These are phyloP conservation scores for Lichtheimia ramosa DNA, from an alignment of 371 early-diverging fungal genomes.

Conservation along the genomic window DNA sequence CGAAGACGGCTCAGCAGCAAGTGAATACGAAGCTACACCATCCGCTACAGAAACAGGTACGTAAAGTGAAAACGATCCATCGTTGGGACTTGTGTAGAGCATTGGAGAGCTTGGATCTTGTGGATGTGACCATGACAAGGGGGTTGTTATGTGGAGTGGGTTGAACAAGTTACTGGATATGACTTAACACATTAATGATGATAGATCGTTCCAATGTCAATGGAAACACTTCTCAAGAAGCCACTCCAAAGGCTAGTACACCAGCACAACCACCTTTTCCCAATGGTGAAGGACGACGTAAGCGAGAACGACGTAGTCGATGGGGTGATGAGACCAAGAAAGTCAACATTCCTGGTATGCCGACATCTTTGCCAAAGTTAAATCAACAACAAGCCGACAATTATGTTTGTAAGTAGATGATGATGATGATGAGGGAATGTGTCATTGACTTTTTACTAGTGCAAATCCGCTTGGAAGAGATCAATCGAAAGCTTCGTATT, in stretches of 20 bases:
- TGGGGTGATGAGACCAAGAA: slow-evolving; percentile 84
- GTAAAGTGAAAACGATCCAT: too few relatives aligned
- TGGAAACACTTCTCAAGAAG: too few relatives aligned
- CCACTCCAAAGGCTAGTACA: background rate
- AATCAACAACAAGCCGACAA: slow-evolving; percentile 79
- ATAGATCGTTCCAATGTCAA: too few relatives aligned
- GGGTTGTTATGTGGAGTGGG: too few relatives aligned
- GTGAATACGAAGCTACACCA: background rate
- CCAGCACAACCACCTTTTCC: background rate
- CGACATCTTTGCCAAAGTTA: slow-evolving; percentile 80
- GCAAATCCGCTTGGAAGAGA: slow-evolving; percentile 88
- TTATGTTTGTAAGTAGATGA: slow-evolving; percentile 77
- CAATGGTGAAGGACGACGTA: slow-evolving; percentile 6
- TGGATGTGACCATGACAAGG: too few relatives aligned
- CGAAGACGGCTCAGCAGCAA: slow-evolving; percentile 4
- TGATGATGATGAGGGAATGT: too few relatives aligned
- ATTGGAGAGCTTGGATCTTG: too few relatives aligned
- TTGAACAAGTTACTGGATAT: too few relatives aligned
- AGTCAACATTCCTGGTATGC: slow-evolving; percentile 76
- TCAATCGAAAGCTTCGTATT: slow-evolving; percentile 74
- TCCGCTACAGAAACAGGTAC: background rate
- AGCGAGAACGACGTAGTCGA: slow-evolving; percentile 70
- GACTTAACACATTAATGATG: too few relatives aligned
- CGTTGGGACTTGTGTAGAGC: too few relatives aligned
- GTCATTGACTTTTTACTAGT: slow-evolving; percentile 35